A percentile compares a stretch with the other conserved stretches of the same genome.
Conservation (phyloP, 768 basidiomycete genomes). For the Russula sp. region DNA sequence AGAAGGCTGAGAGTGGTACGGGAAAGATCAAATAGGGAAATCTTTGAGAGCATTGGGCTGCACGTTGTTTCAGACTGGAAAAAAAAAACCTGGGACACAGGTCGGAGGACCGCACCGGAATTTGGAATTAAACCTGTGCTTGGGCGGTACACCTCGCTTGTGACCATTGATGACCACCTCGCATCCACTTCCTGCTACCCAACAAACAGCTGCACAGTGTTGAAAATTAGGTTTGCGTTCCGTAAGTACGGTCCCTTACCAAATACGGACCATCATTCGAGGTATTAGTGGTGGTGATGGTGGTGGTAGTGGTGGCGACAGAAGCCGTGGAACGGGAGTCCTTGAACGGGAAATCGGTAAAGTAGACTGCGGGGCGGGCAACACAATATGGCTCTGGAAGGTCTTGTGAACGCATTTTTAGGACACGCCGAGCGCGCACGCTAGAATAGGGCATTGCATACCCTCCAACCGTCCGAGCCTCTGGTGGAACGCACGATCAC, state of each 20-base stretch:
- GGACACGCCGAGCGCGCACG: too few species aligned
- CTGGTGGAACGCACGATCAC: conserved; percentile 57
- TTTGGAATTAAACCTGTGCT: conserved; percentile 55
- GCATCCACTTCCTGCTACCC: conserved; percentile 44
- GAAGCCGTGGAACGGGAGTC: conserved; percentile 42
- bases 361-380: conserved; percentile 43
- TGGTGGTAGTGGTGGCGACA: conserved; percentile 28
- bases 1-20: conserved; percentile 23
- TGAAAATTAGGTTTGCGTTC: background rate
- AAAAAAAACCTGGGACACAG: background rate
- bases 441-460: conserved; percentile 21
- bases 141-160: conserved; percentile 69
- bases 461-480: conserved; percentile 43
- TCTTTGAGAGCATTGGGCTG: conserved; percentile 48
- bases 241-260: background rate
- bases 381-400: conserved; percentile 44
- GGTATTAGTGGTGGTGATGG: conserved; percentile 30
- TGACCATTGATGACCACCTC: conserved; percentile 76
- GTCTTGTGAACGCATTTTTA: conserved; percentile 26
- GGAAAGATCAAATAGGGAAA: conserved; percentile 47
- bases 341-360: conserved; percentile 53
- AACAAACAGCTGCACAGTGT: conserved; percentile 52
- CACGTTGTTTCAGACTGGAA: background rate
- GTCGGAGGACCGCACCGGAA: conserved; percentile 40
- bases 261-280: conserved; percentile 60